Conservation (phyloP, 2,329 filamentous ascomycete genomes). For the Cladobotryum mycophilum region DNA sequence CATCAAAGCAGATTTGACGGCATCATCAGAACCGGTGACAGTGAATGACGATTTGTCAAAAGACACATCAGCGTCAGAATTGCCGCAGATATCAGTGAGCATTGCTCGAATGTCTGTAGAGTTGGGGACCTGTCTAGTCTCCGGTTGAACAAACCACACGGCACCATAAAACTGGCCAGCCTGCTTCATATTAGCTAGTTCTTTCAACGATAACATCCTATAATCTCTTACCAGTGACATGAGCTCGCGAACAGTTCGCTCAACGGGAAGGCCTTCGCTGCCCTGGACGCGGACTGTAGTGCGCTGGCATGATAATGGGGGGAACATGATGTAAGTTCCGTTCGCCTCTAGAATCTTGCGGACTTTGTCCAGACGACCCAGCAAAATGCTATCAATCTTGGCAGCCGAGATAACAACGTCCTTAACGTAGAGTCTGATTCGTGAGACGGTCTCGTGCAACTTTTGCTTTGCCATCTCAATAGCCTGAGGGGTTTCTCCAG, state of each 20-base stretch:
- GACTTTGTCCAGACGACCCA: slow-evolving; percentile 89
- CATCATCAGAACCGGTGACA: slow-evolving; percentile 91
- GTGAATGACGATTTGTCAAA: slow-evolving; percentile 94
- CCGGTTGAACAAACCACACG: slow-evolving; percentile 86
- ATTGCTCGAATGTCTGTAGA: slow-evolving; percentile 78
- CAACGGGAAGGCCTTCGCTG: slow-evolving; percentile 86
- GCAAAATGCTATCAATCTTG: slow-evolving; percentile 91
- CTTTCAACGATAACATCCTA: background rate
- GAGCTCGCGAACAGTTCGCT: slow-evolving; percentile 89
- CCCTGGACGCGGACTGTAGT: slow-evolving; percentile 86
- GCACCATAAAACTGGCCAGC: slow-evolving; percentile 97
- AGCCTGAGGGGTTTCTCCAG: slow-evolving; percentile 76
- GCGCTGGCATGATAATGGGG: slow-evolving; percentile 76
- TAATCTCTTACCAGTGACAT: slow-evolving; percentile 72
- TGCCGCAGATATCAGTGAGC: slow-evolving; percentile 91
- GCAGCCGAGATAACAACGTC: slow-evolving; percentile 82
- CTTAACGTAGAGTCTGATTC: slow-evolving; percentile 81
- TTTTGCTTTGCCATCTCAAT: slow-evolving; percentile 88
- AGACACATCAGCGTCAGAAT: slow-evolving; percentile 88
- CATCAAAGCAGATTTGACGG: slow-evolving; percentile 89
- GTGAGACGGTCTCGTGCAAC: slow-evolving; percentile 75
- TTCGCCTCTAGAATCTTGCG: slow-evolving; percentile 97
- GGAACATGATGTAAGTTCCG: slow-evolving; percentile 90
- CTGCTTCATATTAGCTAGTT: slow-evolving; percentile 33
- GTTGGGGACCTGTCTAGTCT: slow-evolving; percentile 54